Evolutionary conservation across 108 stramenopile species (phyloP).

Genomic region (Bacterosira constricta): DNA sequence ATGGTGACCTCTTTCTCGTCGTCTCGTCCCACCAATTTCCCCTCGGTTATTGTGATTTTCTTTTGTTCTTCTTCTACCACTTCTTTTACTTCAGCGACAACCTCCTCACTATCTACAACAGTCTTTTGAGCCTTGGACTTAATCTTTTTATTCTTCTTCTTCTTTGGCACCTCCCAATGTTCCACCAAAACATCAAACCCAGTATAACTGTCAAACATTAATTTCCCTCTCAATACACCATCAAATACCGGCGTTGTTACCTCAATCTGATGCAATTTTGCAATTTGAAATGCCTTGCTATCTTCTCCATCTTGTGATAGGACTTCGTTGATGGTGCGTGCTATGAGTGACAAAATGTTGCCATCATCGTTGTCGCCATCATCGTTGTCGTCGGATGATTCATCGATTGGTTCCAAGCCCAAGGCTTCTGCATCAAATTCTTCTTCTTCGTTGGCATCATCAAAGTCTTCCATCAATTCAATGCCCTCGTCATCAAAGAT

Average conservation of each 20-base stretch:
- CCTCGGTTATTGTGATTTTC: slow-evolving; percentile 54
- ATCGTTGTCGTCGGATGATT: slow-evolving; percentile 9
- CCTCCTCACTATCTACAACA: background rate
- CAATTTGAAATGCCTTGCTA: slow-evolving; percentile 49
- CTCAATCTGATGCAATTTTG: slow-evolving; percentile 69
- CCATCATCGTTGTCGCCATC: slow-evolving; percentile 23
- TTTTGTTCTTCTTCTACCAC: slow-evolving; percentile 38
- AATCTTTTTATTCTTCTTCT: slow-evolving; percentile 40
- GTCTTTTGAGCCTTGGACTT: background rate
- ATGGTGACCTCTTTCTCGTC: slow-evolving; percentile 52
- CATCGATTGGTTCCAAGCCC: slow-evolving; percentile 10
- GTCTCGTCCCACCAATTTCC: slow-evolving; percentile 62
- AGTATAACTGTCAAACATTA: slow-evolving; percentile 73
- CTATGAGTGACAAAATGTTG: slow-evolving; percentile 40
- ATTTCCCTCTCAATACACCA: slow-evolving; percentile 17
- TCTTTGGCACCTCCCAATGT: slow-evolving; percentile 54
- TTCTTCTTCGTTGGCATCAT: slow-evolving; percentile 26
- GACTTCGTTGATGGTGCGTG: slow-evolving; percentile 68
- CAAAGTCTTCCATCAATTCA: background rate
- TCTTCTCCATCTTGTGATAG: slow-evolving; percentile 45
- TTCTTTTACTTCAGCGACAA: slow-evolving; percentile 22
- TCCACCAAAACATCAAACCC: slow-evolving; percentile 80
- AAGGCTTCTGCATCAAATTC: slow-evolving; percentile 19
- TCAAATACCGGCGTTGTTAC: slow-evolving; percentile 71
- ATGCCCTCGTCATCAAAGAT: slow-evolving; percentile 8